Evolutionary conservation across 2,329 filamentous ascomycete genomes (phyloP), one percentile per base, ranked within the genome.

Genomic region (Ophiocordyceps unilateralis): DNA sequence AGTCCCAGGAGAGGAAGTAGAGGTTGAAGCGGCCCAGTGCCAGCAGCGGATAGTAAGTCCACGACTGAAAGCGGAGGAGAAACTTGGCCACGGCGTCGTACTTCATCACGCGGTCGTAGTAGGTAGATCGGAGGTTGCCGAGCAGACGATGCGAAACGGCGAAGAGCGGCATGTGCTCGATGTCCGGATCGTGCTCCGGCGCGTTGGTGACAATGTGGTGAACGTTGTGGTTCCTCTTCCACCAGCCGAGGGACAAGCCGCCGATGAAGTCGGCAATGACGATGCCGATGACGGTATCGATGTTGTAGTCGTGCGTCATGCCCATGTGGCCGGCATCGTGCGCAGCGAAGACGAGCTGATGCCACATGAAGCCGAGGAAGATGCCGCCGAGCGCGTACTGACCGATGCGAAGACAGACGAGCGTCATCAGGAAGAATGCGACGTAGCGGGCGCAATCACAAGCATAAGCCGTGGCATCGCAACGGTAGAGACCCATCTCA

Each of bases 311-410:
- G 61, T 96, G 89, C 2, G 91, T 98, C 53, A 98, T 94, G 50
- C 85, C 91, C 82, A 95, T 93, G 61, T 98, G 91, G 7, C 86
- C 88, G 41, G 89, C 85, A 67, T 98, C 91, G 60, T 98, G 91
- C 47, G 85, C 91, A 1, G 81, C 81, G 57, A 98, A 98, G 42
- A 89, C 83, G 23, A 96, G 72, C 58, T 96, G 91, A 56, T 96
- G 91, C 89, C 91, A 96, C 55, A 93, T 73, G 48, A 75, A 69
- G 19, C 89, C 91, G 3, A 96, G 68, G 51, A 80, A 86, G 41
- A 83, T 58, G 1, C 76, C 87, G 44, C 83, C 84, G 2, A 73
- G 64, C 40, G 64, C 67, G 54, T 83, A 89, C 74, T 81, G 85
- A 30, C 70, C 70, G 54, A 65, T 65, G 15, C 61, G 69, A 19